phyloP scores from a whole-genome alignment of 352 stramenopile genomes.

The Globisporangium cylindrosporum region DNA sequence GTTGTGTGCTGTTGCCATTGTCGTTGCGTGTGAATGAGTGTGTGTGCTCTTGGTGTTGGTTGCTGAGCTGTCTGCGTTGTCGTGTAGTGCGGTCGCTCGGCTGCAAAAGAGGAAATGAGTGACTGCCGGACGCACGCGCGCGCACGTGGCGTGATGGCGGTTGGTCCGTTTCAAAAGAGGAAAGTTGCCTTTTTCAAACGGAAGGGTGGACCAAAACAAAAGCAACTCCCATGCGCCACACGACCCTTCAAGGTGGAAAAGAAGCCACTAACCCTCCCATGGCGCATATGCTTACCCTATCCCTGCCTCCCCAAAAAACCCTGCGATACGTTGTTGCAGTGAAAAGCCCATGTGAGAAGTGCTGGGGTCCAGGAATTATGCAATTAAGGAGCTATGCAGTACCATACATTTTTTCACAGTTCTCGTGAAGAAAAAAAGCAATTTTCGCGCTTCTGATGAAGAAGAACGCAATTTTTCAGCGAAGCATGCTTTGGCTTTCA shows the following conservation, averaged over 20 bases:
- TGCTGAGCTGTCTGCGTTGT: not conserved
- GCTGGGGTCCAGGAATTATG: not conserved
- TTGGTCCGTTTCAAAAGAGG: not conserved
- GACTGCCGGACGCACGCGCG: not conserved
- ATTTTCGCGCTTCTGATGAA: no score
- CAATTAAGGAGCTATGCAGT: not conserved
- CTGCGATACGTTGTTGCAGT: not conserved
- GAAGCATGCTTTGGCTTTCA: not conserved
- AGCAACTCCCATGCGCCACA: not conserved
- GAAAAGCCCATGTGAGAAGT: not conserved
- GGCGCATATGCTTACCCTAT: not conserved
- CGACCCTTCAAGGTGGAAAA: not conserved
- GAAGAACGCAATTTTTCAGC: not conserved
- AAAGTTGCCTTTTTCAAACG: constrained; percentile 1
- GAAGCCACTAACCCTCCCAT: not conserved
- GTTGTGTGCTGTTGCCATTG: not conserved
- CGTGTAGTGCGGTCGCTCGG: not conserved
- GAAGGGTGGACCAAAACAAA: not conserved
- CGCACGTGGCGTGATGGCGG: not conserved
- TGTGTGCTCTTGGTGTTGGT: no score
- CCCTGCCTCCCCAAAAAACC: not conserved
- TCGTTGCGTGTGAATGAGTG: not conserved
- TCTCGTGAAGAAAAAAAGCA: not conserved
- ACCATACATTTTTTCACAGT: not conserved
- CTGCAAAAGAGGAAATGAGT: not conserved